Base-by-base conservation (phyloP, 106 monocot species). In the Allium sativum region DNA sequence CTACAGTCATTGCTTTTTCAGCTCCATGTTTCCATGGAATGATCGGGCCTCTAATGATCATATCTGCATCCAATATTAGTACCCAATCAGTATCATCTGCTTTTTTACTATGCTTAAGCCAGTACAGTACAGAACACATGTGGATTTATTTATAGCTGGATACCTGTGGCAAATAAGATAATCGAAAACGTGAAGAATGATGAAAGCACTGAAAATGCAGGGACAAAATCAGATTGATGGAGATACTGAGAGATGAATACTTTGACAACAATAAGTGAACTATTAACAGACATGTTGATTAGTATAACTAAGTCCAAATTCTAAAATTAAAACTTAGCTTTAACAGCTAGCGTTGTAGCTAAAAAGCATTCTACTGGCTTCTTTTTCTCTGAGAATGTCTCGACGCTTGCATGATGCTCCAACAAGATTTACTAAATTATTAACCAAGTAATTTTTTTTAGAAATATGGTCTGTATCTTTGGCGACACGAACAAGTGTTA, bases 11-110 rank as follows among this genome's bases (percentile, higher is more conserved):
- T 43, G 91, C 92, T 74, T 88, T 92, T 74, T 92, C 88, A 22
- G 84, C 98, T 16, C 98, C 98, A 73, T 92, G 82, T 70, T 88
- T 85, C 98, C 91, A 92, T 19, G 98, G 98, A 62, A 98, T 74
- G 18, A 98, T 78, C 58, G 98, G 98, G 21, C 98, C 92, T 22
- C 98, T 73, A 65, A 92, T 78, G 6, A 98, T 88, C 88, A 88
- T 87, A 74, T 98, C 98, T 20, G 98, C 98, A 81, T 98, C 98
- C 67, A 98, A 73, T 62, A 98, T 92, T 58, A 98, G 80, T 78
- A 98, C 88, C 98, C 98, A 98, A 68, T 98, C 98, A 68, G 88
- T 85, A 81, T 85, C 88, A 17, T 88, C 63, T 18, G 91, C 82
- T 72, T 98, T 91, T 80, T 80, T 56, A 64, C 88, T 98, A 69